Base-by-base conservation (phyloP, 345 rosid genomes). In the Abelmoschus esculentus region DNA sequence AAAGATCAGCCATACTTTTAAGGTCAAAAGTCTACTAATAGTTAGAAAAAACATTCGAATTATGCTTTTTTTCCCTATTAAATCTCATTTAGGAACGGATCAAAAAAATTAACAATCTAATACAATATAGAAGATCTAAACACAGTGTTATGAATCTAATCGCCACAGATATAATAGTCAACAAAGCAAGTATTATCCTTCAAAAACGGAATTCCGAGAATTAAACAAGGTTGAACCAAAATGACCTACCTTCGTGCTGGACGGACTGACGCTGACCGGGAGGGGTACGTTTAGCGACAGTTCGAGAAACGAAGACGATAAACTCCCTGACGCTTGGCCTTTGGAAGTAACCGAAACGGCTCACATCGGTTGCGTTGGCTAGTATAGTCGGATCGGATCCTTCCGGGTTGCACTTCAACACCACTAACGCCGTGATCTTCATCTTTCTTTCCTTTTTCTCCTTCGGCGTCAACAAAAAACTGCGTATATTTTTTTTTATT, bases 381-480 rank as follows among this genome's bases (percentile, higher is more conserved):
- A 49, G 18, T 13, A 49, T 49, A 14, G 17, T 49, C 53, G 53
- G 53, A 49, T 49, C 53, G 53, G 53, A 13, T 49, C 53, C 53
- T 49, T 49, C 53, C 6, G 53, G 53, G 53, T 49, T 49, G 53
- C 15, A 13, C n/a, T 49, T 49, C 53, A 49, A 49, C 15, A 49
- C 53, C n/a, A 49, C 53, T 49, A 49, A 49, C 53, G 53, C 15
- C n/a, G 53, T 49, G 53, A 49, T 49, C 53, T 49, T 49, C 53
- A 49, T 49, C 15, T 47, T 22, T 93, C 56, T 61, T 68, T 38
- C 42, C 38, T 26, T 71, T 18, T 42, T 17, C 29, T 18, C 6
- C 4, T 46, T 52, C 58, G 17, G 46, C 42, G 29, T 12, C 7
- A 14, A 3, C 36, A 40, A 50, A 49, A 62, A 36, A 12, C 61